Base-by-base conservation (phyloP, 1,139 yeast genomes). In the Torulaspora globosa region DNA sequence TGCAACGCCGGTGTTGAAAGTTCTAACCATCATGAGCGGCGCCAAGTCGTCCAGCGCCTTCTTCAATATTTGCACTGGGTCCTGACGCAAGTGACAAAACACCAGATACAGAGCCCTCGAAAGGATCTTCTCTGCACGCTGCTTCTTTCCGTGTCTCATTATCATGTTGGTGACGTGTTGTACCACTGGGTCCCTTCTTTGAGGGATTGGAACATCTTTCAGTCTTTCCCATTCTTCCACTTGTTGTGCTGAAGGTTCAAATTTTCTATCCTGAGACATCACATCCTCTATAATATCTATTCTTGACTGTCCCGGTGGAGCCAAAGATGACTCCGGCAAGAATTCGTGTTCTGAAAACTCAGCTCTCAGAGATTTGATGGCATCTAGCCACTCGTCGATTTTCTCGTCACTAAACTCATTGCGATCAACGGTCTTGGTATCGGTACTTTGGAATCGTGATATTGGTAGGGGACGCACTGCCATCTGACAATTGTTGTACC, bases 131-230 rank as follows among this genome's bases (percentile, higher is more conserved):
- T 83, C 84, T 1, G 98, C 97, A 44, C 75, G 72, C 44, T 88
- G 79, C 66, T 90, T 92, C 66, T 83, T 82, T 41, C 99, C 99
- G 62, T 87, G 82, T 62, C 88, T 80, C 98, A 94, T 94, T 50
- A 92, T 81, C 70, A 89, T 76, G 65, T 90, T 88, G 46, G 87
- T 82, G 58, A 92, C 78, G 56, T 85, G 85, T 44, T 82, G 81
- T 44, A 92, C 75, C 27, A 83, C 78, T 12, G 86, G 84, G 56
- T 90, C 95, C 29, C 72, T 69, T 56, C 75, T 72, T 21, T 72
- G 64, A 14, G 96, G 96, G 29, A 87, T 70, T 16, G 79, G 76
- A 49, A 73, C 70, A 36, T 69, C 73, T 46, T 75, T 70, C 48
- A 83, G 70, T 10, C 62, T 66, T 46, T 73, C 78, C 38, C 74